Percentiles rank a stretch among this genome's conserved stretches.
Evolutionary conservation across 176 grass and related monocot genomes (phyloP).

Genomic region (Eragrostis curvula): DNA sequence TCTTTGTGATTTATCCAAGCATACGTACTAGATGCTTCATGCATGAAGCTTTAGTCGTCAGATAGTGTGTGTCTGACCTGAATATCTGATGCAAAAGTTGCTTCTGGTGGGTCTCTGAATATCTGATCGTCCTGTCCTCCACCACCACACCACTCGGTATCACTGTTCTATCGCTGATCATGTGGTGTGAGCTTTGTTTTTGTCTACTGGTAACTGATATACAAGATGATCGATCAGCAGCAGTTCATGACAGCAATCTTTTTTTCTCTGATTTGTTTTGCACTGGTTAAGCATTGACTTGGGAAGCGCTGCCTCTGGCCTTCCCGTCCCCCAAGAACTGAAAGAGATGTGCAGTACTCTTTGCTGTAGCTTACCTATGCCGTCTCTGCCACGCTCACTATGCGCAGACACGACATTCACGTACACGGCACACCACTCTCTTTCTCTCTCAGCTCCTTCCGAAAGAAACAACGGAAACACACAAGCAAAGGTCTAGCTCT

Average conservation of each 20-base stretch:
- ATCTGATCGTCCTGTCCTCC: constrained; percentile 16
- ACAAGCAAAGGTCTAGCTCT: constrained; percentile 11
- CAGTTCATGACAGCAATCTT: background rate
- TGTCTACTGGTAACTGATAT: too few species aligned
- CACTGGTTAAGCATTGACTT: constrained; percentile 1
- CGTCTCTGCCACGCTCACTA: constrained; percentile 41
- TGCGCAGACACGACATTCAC: constrained; percentile 27
- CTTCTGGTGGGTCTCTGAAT: too few species aligned
- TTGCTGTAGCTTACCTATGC: constrained; percentile 53
- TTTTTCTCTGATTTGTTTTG: constrained; percentile 1
- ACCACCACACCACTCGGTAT: constrained; percentile 14
- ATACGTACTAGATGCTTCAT: background rate
- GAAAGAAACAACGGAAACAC: constrained; percentile 37
- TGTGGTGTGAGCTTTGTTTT: constrained; percentile 16
- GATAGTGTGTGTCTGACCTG: constrained; percentile 22
- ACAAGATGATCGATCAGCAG: constrained; percentile 9
- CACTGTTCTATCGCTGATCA: background rate
- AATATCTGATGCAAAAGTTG: constrained; percentile 10
- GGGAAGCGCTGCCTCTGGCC: background rate
- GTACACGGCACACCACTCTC: constrained; percentile 5
- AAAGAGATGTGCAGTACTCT: constrained; percentile 31
- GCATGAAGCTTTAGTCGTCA: background rate
- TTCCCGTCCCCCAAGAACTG: constrained; percentile 36
- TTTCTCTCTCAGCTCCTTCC: background rate
- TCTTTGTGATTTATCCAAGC: background rate